Conservation (phyloP, 2,329 filamentous ascomycete species). For the Apiospora phragmitis region DNA sequence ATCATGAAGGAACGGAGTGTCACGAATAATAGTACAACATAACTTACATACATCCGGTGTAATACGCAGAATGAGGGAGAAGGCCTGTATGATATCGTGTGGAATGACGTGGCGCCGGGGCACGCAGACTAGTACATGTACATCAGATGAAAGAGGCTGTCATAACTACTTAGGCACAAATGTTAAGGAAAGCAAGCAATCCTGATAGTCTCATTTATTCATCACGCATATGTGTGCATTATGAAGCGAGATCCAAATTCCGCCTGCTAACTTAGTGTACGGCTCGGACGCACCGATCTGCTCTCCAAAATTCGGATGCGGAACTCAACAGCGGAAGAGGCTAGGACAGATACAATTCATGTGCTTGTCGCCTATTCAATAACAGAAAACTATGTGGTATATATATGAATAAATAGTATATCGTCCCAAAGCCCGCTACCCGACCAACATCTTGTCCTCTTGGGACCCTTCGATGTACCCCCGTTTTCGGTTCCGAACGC, state of each 20-base stretch:
- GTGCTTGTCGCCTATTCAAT: background rate
- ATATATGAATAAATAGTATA: background rate
- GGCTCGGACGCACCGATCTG: background rate
- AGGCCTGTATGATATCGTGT: background rate
- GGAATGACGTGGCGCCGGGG: background rate
- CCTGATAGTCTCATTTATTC: no score
- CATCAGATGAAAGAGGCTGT: background rate
- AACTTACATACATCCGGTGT: conserved; percentile 1
- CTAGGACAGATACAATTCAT: background rate
- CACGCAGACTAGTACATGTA: background rate
- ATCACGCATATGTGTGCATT: background rate
- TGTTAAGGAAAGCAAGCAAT: background rate
- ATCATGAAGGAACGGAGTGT: background rate
- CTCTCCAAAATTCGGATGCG: background rate
- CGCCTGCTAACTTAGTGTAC: background rate
- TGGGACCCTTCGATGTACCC: background rate
- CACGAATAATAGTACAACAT: conserved; percentile 5
- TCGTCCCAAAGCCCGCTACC: background rate
- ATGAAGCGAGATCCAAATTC: background rate
- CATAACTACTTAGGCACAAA: background rate
- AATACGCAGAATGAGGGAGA: background rate
- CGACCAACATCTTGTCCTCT: background rate
- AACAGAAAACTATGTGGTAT: background rate
- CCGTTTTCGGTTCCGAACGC: background rate
- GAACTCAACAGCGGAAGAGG: background rate